Conservation (phyloP, 1,284 basidiomycete species). For the Leccinum subspadiceum region DNA sequence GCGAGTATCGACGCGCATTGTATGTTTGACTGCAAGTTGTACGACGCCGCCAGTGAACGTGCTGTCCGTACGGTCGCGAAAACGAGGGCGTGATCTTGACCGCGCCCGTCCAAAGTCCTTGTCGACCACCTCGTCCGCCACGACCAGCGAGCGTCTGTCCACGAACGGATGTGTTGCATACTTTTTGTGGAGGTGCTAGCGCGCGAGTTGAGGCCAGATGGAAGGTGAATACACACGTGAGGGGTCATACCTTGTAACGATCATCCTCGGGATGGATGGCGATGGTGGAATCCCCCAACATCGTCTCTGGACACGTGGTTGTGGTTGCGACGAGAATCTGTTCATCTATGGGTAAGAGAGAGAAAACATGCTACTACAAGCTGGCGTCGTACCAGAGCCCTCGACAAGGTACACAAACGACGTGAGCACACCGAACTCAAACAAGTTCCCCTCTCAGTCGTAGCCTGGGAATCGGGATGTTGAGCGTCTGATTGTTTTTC, state of each 20-base stretch:
- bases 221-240: background rate
- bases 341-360: slow-evolving; percentile 33
- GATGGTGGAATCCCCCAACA: slow-evolving; percentile 97
- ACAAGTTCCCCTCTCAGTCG: slow-evolving; percentile 42
- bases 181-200: background rate
- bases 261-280: slow-evolving; percentile 94
- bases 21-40: slow-evolving; percentile 87
- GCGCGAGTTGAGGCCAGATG: background rate
- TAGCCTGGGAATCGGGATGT: slow-evolving; percentile 50
- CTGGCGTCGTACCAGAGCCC: background rate
- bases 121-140: too few species aligned
- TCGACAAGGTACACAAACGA: background rate
- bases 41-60: slow-evolving; percentile 85
- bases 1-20: slow-evolving; percentile 53
- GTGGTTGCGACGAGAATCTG: slow-evolving; percentile 95
- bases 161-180: too few species aligned
- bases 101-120: too few species aligned
- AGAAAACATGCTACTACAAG: background rate
- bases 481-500: slow-evolving; percentile 90
- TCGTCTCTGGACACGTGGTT: slow-evolving; percentile 84
- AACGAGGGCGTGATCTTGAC: too few species aligned
- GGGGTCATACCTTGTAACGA: slow-evolving; percentile 66
- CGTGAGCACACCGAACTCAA: slow-evolving; percentile 53
- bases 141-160: too few species aligned
- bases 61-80: slow-evolving; percentile 80